Evolutionary conservation across 2,329 filamentous ascomycete species (phyloP), one percentile per base, ranked within the genome.

Genomic region (Exutisphaerella laricina): DNA sequence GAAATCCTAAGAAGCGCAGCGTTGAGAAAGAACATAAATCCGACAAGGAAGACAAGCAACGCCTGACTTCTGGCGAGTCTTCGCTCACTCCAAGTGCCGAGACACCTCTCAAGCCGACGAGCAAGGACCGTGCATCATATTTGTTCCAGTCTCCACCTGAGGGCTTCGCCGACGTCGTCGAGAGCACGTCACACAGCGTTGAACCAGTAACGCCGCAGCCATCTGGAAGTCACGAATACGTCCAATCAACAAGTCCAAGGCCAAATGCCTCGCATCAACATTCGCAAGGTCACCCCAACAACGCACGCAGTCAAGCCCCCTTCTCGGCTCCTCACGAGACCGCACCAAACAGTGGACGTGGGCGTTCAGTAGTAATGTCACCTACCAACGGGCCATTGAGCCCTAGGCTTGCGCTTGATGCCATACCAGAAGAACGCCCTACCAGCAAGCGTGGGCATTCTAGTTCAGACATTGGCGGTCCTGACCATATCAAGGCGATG

Each of bases 81-180:
- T 48, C 39, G 8, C 54, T 52, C 8, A 55, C 46, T 8, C 41
- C 48, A 5, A 59, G 57, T 38, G 50, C 46, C 9, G 55, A 55
- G 33, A 63, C 57, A 6, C 66, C 68, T 5, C 56, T 70, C 14
- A 64, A 69, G 34, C 64, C 69, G 14, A 67, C 64, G 6, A 62
- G 66, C 21, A 70, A 70, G 49, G 66, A 73, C 43, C 65, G 66
- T 44, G 67, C 69, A 6, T 71, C 71, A 10, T 62, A 67, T 20
- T 59, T 73, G 4, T 71, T 74, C 53, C 60, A 67, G 41, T 66
- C 67, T 7, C 66, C 68, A 9, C 67, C 70, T 17, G 53, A 52
- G 22, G 42, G 48, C 30, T 36, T 54, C 10, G 41, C 41, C 20
- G 29, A 22, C 14, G 22, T 13, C 18, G 21, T 17, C 20, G 41